A percentile compares a stretch with the other conserved stretches of the same genome.
phyloP scores from a whole-genome alignment of 2,329 filamentous ascomycete genomes.

The Aphanocladium album region DNA sequence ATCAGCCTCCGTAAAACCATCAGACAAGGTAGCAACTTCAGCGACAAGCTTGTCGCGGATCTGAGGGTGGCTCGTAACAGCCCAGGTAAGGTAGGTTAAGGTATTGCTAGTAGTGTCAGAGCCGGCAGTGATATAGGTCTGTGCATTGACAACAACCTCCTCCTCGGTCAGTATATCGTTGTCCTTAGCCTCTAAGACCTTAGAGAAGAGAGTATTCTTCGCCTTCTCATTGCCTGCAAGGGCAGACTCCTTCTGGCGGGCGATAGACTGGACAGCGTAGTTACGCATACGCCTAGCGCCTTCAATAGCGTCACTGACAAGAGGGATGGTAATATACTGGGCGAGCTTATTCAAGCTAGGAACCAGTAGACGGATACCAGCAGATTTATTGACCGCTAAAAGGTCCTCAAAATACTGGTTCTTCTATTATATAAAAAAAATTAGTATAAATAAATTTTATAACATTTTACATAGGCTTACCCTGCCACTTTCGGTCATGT shows the following conservation, averaged over 20 bases:
- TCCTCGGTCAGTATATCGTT: constrained; percentile 20
- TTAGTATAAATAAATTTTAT: not conserved
- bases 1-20: constrained; percentile 17
- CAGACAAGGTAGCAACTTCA: constrained; percentile 32
- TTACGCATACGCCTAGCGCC: constrained; percentile 15
- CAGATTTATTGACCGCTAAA: constrained; percentile 16
- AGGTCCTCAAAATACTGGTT: constrained; percentile 12
- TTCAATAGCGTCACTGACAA: constrained; percentile 15
- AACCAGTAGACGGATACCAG: constrained; percentile 24
- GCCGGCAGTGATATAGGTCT: constrained; percentile 43
- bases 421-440: not conserved
- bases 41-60: constrained; percentile 27
- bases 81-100: constrained; percentile 43
- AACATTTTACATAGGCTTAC: constrained; percentile 24
- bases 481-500: constrained; percentile 44
- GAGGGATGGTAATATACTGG: constrained; percentile 21
- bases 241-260: constrained; percentile 22
- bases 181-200: constrained; percentile 31
- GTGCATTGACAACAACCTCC: constrained; percentile 36
- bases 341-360: constrained; percentile 23
- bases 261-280: constrained; percentile 26
- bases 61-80: constrained; percentile 27
- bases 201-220: constrained; percentile 31
- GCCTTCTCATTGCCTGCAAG: constrained; percentile 17
- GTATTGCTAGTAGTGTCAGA: constrained; percentile 48